These are phyloP conservation scores for Globisporangium lucens DNA, from an alignment of 352 stramenopile genomes.

Conservation along the genomic window DNA sequence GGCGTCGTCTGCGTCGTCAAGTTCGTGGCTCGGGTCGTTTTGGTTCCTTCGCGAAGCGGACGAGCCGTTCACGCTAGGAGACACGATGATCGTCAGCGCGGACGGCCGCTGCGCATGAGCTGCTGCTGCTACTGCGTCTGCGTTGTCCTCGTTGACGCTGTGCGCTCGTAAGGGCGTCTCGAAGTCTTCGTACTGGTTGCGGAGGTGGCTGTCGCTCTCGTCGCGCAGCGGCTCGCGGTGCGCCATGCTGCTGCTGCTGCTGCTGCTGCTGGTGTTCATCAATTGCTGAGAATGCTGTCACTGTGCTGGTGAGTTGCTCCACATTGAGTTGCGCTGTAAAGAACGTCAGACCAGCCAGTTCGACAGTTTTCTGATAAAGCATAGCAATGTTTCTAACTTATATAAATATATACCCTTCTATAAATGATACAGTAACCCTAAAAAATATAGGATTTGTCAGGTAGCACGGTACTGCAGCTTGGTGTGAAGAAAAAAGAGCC, in stretches of 20 bases:
- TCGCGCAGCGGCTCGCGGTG: not conserved
- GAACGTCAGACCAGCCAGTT: conserved; percentile 1
- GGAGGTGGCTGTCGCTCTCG: not conserved
- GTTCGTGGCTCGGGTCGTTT: not conserved
- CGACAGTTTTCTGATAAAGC: not conserved
- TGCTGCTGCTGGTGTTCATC: conserved; percentile 3
- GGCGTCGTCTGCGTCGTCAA: not conserved
- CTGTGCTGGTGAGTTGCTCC: not conserved
- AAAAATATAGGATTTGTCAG: not conserved
- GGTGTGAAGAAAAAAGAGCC: not conserved
- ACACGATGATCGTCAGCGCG: conserved; percentile 11
- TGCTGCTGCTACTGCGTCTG: not conserved
- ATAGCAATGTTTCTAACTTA: not conserved
- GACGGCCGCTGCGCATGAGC: not conserved
- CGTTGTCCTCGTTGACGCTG: not conserved
- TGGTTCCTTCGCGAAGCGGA: not conserved
- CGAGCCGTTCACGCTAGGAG: conserved; percentile 5
- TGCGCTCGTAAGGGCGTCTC: not conserved
- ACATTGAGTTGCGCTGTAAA: not conserved
- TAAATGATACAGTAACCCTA: not conserved
- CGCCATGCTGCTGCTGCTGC: conserved; percentile 10
- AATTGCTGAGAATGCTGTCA: not conserved
- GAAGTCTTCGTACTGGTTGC: not conserved
- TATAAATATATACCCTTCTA: not conserved
- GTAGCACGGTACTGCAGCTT: not conserved